A percentile compares a stretch with the other conserved stretches of the same genome.
phyloP scores from a whole-genome alignment of 495 filamentous ascomycete genomes.

The Cryomyces minteri region DNA sequence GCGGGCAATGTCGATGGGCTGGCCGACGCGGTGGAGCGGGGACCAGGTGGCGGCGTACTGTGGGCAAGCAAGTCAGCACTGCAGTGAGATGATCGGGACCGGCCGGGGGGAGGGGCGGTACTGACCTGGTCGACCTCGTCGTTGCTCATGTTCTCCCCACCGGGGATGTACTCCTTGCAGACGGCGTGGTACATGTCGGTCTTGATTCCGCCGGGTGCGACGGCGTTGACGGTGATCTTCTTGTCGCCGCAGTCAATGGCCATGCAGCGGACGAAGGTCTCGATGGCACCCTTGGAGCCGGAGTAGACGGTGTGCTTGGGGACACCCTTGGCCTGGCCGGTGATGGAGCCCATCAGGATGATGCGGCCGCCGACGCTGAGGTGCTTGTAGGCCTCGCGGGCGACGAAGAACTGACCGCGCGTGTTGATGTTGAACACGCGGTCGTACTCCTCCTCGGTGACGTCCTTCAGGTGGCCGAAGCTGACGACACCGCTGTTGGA shows the following conservation, averaged over 20 bases:
- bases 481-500: slow-evolving; percentile 37
- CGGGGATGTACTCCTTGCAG: slow-evolving; percentile 45
- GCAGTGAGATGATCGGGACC: too few species aligned
- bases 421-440: slow-evolving; percentile 37
- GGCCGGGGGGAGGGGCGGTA: too few species aligned
- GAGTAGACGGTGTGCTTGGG: slow-evolving; percentile 45
- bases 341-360: slow-evolving; percentile 46
- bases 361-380: slow-evolving; percentile 40
- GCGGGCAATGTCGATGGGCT: slow-evolving; percentile 44
- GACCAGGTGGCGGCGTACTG: slow-evolving; percentile 35
- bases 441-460: slow-evolving; percentile 33
- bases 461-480: slow-evolving; percentile 29
- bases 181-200: slow-evolving; percentile 52
- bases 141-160: slow-evolving; percentile 28
- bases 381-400: slow-evolving; percentile 46
- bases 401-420: slow-evolving; percentile 44
- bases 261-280: slow-evolving; percentile 37
- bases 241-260: slow-evolving; percentile 30
- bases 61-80: neutral
- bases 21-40: slow-evolving; percentile 39
- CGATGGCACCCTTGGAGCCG: slow-evolving; percentile 37
- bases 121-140: slow-evolving; percentile 22
- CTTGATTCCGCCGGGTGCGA: slow-evolving; percentile 50
- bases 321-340: slow-evolving; percentile 41
- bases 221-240: slow-evolving; percentile 45